Percentiles rank a stretch among this genome's conserved stretches.
These are phyloP conservation scores for Neurospora sp. DNA, from an alignment of 495 filamentous ascomycete species.

Conservation along the genomic window DNA sequence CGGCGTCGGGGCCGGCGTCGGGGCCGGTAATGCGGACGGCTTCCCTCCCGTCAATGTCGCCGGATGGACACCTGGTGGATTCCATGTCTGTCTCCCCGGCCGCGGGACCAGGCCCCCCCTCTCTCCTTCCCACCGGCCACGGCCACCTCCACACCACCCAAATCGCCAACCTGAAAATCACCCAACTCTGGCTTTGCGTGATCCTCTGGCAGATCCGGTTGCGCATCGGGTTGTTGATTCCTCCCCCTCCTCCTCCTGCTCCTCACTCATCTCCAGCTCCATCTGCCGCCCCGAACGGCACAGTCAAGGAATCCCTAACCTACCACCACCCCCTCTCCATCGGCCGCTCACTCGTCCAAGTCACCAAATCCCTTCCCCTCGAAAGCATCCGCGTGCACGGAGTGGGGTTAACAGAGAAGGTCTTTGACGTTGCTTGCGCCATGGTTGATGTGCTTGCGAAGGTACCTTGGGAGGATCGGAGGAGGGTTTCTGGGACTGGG, in stretches of 20 bases:
- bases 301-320: neutral
- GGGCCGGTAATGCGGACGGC: neutral
- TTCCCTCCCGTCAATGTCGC: neutral
- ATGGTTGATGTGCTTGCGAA: conserved; percentile 42
- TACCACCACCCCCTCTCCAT: conserved; percentile 48
- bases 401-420: conserved; percentile 48
- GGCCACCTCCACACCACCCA: conserved; percentile 55
- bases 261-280: too few species aligned
- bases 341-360: conserved; percentile 42
- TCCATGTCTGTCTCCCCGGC: too few species aligned
- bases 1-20: neutral
- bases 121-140: conserved; percentile 11
- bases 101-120: neutral
- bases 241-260: neutral
- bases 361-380: conserved; percentile 41
- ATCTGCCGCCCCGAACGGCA: too few species aligned
- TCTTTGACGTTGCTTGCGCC: conserved; percentile 47
- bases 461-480: conserved; percentile 14
- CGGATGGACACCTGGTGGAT: conserved; percentile 20
- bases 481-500: neutral
- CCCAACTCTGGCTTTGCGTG: conserved; percentile 64
- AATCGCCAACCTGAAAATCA: conserved; percentile 58
- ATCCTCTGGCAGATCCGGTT: conserved; percentile 58
- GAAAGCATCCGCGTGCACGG: conserved; percentile 51
- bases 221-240: conserved; percentile 22